Evolutionary conservation across 176 grass and related monocot genomes (phyloP).

Genomic region (Ampelocalamus luodianensis): DNA sequence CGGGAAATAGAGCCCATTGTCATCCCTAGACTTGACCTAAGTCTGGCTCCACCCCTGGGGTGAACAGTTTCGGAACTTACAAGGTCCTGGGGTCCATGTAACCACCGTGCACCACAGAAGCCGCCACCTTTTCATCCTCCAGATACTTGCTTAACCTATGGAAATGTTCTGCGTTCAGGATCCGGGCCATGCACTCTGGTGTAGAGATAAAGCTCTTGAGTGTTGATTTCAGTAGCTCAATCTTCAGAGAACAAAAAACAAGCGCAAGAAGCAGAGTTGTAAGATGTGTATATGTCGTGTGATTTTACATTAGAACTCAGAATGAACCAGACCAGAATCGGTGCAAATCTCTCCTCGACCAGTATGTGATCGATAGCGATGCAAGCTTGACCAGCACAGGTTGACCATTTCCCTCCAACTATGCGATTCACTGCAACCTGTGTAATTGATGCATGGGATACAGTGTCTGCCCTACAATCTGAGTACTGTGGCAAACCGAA

Average conservation of each 20-base stretch:
- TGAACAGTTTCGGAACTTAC: conserved; percentile 34
- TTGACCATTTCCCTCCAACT: conserved; percentile 68
- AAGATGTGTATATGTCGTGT: background rate
- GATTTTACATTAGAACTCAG: background rate
- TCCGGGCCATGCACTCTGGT: conserved; percentile 54
- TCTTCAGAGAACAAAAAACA: conserved; percentile 44
- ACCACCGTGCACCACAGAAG: conserved; percentile 75
- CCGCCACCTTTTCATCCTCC: conserved; percentile 57
- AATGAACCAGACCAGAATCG: conserved; percentile 53
- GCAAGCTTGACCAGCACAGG: conserved; percentile 80
- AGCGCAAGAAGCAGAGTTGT: background rate
- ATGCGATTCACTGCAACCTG: conserved; percentile 69
- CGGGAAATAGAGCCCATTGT: too few species aligned
- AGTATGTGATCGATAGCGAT: conserved; percentile 81
- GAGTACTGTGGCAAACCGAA: background rate
- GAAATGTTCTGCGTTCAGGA: conserved; percentile 70
- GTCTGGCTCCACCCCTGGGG: too few species aligned
- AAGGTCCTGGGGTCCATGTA: conserved; percentile 52
- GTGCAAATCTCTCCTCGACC: conserved; percentile 73
- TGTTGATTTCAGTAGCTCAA: conserved; percentile 68
- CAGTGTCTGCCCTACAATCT: background rate
- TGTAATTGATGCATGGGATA: background rate
- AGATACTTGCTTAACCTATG: conserved; percentile 59
- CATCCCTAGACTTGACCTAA: too few species aligned
- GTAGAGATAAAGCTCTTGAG: conserved; percentile 52